Evolutionary conservation across 2,329 filamentous ascomycete genomes (phyloP).

Genomic region (Claviceps cyperi): DNA sequence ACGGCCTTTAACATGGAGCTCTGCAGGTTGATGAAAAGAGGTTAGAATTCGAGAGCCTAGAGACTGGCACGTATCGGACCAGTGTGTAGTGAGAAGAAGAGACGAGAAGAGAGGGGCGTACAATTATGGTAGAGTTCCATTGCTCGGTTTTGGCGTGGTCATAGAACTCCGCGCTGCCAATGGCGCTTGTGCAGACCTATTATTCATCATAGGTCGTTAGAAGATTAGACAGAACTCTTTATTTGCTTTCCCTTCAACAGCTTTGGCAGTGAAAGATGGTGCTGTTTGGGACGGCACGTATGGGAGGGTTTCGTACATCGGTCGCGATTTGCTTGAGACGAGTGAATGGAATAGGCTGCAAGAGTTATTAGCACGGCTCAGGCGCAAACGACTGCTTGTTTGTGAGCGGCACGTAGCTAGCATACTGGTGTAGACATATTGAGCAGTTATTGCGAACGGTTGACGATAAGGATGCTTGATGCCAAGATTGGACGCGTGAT

Average conservation of each 20-base stretch:
- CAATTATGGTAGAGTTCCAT: constrained; percentile 92
- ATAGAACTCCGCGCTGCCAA: constrained; percentile 64
- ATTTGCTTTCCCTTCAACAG: not conserved
- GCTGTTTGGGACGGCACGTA: not conserved
- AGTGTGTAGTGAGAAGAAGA: too few species aligned
- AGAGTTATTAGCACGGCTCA: not conserved
- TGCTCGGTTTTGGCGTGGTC: constrained; percentile 70
- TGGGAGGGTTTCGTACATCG: constrained; percentile 46
- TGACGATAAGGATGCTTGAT: constrained; percentile 3
- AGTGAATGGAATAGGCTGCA: constrained; percentile 59
- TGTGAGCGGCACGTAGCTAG: not conserved
- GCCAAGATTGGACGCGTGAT: not conserved
- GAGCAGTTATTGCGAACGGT: constrained; percentile 4
- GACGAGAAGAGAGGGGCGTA: constrained; percentile 29
- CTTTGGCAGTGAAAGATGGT: not conserved
- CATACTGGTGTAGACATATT: constrained; percentile 26
- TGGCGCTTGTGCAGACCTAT: constrained; percentile 69
- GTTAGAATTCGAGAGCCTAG: not conserved
- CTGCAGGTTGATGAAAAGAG: constrained; percentile 24
- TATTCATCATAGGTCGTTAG: constrained; percentile 2
- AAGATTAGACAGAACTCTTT: not conserved
- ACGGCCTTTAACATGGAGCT: constrained; percentile 64
- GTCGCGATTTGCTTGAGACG: constrained; percentile 74
- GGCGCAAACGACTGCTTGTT: not conserved
- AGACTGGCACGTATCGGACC: too few species aligned